Percentiles rank a stretch among this genome's conserved stretches.
Conservation (phyloP, 495 filamentous ascomycete genomes). For the Ascodesmis nigricans region DNA sequence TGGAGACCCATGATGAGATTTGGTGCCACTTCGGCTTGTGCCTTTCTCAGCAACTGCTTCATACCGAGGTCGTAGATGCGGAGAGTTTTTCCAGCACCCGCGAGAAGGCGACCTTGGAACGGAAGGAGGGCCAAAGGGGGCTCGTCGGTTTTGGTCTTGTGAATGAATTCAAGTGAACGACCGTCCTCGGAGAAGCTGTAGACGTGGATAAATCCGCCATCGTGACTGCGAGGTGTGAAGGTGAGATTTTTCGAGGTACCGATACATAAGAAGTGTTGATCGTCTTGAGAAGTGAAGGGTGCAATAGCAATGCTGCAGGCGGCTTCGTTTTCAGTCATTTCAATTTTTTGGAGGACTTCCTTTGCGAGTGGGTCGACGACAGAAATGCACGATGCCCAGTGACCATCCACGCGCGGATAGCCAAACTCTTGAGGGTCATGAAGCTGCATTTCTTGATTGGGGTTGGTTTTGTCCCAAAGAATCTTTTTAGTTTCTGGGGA, state of each 20-base stretch:
- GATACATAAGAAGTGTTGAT: slow-evolving; percentile 75
- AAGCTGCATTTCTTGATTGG: slow-evolving; percentile 29
- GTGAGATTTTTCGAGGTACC: slow-evolving; percentile 82
- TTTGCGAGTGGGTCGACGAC: slow-evolving; percentile 62
- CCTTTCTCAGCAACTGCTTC: slow-evolving; percentile 74
- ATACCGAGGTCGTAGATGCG: slow-evolving; percentile 80
- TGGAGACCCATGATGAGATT: slow-evolving; percentile 69
- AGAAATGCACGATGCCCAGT: slow-evolving; percentile 91
- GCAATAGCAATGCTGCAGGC: slow-evolving; percentile 70
- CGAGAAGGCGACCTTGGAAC: slow-evolving; percentile 78
- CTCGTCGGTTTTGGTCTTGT: slow-evolving; percentile 79
- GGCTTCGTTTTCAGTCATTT: slow-evolving; percentile 75
- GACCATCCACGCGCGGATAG: slow-evolving; percentile 54
- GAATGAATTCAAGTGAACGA: slow-evolving; percentile 71
- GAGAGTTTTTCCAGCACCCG: slow-evolving; percentile 61
- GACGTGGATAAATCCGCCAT: slow-evolving; percentile 69
- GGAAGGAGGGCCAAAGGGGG: slow-evolving; percentile 70
- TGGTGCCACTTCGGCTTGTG: slow-evolving; percentile 56
- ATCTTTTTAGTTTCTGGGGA: slow-evolving; percentile 46
- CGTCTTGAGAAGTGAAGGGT: slow-evolving; percentile 65
- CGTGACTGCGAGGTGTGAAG: slow-evolving; percentile 48
- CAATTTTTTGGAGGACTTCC: slow-evolving; percentile 53
- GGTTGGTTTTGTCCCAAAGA: slow-evolving; percentile 41
- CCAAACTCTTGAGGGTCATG: slow-evolving; percentile 74
- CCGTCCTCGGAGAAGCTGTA: slow-evolving; percentile 81